Evolutionary conservation across 148 eudicot genomes (phyloP), one percentile per base, ranked within the genome.

Genomic region (Silene uniflora): DNA sequence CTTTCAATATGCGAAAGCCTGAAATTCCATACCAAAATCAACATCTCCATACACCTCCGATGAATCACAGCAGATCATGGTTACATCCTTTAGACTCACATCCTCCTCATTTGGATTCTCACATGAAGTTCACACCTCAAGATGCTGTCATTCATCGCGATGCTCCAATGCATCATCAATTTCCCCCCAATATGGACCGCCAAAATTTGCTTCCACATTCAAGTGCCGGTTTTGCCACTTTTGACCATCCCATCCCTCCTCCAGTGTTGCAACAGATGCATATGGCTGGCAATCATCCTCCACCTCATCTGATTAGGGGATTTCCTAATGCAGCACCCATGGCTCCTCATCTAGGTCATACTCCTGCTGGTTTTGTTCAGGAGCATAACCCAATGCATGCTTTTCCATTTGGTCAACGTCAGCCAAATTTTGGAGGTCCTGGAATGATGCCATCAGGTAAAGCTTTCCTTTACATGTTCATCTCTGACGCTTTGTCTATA

Each of bases 391-490:
- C 82, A 54, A 79, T 84, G 76, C 97, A 88, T 76, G 87, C 88
- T 69, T 83, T 89, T 62, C 88, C 91, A 58, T 86, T 83, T 67
- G 85, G 86, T 75, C 92, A 88, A 56, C 92, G 76, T 66, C 92
- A 85, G 80, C 81, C 89, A 39, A 85, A 85, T 75, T 81, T 85
- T 72, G 84, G 84, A 54, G 91, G 91, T 60, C 85, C 78, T 83
- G 92, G 90, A 75, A 76, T 88, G 87, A 82, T 80, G 71, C 77
- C 85, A 67, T 76, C 91, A 81, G 97, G 97, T 94, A 85, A 77
- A 76, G 18, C 29, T 24, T 69, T 74, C 49, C 72, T 54, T 21
- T 27, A 55, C 24, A 42, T 72, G 25, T 58, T 76, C 4, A 32
- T 61, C 1, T 25, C 44, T 39, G 44, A 5, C 44, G 44, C 44